A percentile compares a stretch with the other conserved stretches of the same genome.
These are phyloP conservation scores for Dictyophora rubrovolvata DNA, from an alignment of 768 basidiomycete species.

Conservation along the genomic window DNA sequence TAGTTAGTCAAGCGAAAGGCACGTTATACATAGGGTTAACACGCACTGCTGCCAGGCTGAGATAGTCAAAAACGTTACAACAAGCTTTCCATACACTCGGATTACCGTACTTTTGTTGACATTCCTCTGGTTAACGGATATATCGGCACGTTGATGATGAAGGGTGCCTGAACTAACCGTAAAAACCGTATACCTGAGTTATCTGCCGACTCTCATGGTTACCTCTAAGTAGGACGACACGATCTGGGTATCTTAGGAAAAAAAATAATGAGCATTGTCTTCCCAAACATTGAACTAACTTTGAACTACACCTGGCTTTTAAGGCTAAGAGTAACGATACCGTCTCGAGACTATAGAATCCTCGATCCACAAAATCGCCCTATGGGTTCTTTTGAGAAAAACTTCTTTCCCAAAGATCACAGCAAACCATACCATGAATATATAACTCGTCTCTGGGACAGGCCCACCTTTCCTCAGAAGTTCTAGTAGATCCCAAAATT, in stretches of 20 bases:
- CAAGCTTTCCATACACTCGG: conserved; percentile 96
- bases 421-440: conserved; percentile 83
- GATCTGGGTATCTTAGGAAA: conserved; percentile 71
- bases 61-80: conserved; percentile 91
- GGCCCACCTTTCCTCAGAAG: conserved; percentile 76
- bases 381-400: conserved; percentile 21
- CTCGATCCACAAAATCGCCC: conserved; percentile 98
- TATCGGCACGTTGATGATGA: not conserved
- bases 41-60: conserved; percentile 87
- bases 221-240: conserved; percentile 82
- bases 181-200: conserved; percentile 98
- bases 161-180: conserved; percentile 46
- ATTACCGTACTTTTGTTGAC: conserved; percentile 95
- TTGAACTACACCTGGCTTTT: conserved; percentile 61
- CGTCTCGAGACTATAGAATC: conserved; percentile 92
- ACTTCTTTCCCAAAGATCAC: conserved; percentile 15
- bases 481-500: conserved; percentile 95
- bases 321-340: conserved; percentile 80
- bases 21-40: not conserved
- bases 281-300: not conserved
- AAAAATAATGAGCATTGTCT: not conserved
- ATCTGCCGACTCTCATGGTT: conserved; percentile 98
- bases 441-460: conserved; percentile 84
- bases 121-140: conserved; percentile 57
- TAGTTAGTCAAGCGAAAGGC: not conserved